Evolutionary conservation across 139 green algal genomes (phyloP).

Genomic region (Gonium pectorale): DNA sequence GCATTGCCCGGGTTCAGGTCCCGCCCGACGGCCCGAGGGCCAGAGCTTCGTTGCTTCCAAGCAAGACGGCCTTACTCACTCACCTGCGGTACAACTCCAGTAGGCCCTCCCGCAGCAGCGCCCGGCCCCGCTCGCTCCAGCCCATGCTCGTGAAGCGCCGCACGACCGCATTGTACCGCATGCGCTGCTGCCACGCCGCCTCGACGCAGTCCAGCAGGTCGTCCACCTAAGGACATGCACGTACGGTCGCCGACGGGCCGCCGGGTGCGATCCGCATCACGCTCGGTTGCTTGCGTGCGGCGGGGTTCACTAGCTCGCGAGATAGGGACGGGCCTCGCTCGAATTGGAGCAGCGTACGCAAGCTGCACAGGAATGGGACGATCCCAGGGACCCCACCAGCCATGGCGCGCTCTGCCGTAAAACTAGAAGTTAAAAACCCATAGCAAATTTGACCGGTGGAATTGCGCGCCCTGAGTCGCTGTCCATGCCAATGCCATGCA

Average conservation of each 20-base stretch:
- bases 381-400: neutral
- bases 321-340: neutral
- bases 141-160: neutral
- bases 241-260: too few relatives aligned
- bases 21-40: too few relatives aligned
- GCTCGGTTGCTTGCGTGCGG: neutral
- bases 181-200: neutral
- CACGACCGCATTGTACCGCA: neutral
- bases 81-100: constrained; percentile 27
- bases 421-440: too few relatives aligned
- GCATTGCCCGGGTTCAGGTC: too few relatives aligned
- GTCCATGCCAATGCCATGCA: too few relatives aligned
- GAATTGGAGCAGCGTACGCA: neutral
- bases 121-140: constrained; percentile 3
- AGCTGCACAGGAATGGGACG: too few relatives aligned
- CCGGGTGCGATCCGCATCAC: too few relatives aligned
- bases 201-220: neutral
- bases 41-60: too few relatives aligned
- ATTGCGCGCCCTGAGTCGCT: too few relatives aligned
- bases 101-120: constrained; percentile 26
- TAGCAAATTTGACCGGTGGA: too few relatives aligned
- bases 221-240: too few relatives aligned
- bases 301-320: neutral
- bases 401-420: neutral
- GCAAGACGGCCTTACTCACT: too few relatives aligned